Conservation (phyloP, 1,284 basidiomycete genomes). For the Cryptococcus sp. region DNA sequence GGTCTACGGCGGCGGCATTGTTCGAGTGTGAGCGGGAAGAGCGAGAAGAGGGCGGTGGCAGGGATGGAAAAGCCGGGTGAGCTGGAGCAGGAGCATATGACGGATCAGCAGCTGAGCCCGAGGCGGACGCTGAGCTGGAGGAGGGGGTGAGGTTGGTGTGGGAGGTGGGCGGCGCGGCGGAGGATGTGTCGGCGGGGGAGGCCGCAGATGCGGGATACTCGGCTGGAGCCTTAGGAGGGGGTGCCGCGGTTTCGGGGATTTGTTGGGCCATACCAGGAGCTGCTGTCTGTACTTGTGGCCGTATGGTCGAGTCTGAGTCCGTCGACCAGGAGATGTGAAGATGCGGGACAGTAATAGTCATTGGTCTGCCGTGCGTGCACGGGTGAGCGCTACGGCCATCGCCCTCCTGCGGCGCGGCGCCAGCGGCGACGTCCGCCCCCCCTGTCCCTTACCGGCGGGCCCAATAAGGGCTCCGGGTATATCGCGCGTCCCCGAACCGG, state of each 20-base stretch:
- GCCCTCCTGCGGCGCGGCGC: no score
- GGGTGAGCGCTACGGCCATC: no score
- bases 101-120: not conserved
- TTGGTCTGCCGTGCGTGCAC: no score
- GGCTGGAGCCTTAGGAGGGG: not conserved
- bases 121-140: not conserved
- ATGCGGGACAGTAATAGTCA: no score
- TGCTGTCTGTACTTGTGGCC: not conserved
- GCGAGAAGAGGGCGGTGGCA: slow-evolving; percentile 6
- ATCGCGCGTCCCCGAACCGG: no score
- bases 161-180: not conserved
- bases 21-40: not conserved
- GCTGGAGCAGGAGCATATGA: not conserved
- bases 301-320: no score
- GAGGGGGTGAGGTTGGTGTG: no score
- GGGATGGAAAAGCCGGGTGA: slow-evolving; percentile 15
- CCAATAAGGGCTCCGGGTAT: no score
- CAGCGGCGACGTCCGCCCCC: not conserved
- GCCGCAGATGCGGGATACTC: not conserved
- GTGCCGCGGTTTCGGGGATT: not conserved
- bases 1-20: no score
- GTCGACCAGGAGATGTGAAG: no score
- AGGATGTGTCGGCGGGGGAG: not conserved
- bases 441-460: not conserved
- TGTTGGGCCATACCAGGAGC: not conserved